Base-by-base conservation (phyloP, 306 rosid species). In the Pachyrhizus erosus region DNA sequence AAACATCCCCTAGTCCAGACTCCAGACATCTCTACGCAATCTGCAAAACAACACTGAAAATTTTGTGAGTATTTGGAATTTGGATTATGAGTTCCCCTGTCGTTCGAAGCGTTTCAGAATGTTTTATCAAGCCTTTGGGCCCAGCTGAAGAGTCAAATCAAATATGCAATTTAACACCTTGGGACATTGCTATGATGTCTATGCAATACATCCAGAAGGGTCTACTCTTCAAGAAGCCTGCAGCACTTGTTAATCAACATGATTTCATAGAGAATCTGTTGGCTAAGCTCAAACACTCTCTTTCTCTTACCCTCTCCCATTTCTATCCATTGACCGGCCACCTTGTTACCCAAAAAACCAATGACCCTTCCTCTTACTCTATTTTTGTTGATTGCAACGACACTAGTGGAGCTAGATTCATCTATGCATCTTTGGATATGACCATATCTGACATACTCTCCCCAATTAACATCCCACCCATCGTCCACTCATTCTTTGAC, bases 241-340 rank as follows among this genome's bases (percentile, higher is more conserved):
- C 81, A 11, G 17, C 69, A 1, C 9, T 12, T 1, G 1, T 3
- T 2, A 4, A 57, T 0, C 78, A n/a, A 29, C 64, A 71, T 3
- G 42, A 12, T 37, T 87, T 88, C 87, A 73, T 84, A 10, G 1
- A 69, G 0, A 3, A 73, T 51, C 84, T 92, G 1, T 61, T 90
- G 64, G 33, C 52, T 0, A 83, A 72, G 33, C 95, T 92, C n/a
- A 86, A 86, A 15, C 73, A 46, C 48, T 91, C 92, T 10, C 91
- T 94, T 11, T 89, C 97, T 1, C 31, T 83, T 1, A 39, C 92
- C 5, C 93, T 91, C 0, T 10, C 40, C 54, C 96, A 92, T 65
- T 94, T 91, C 89, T 86, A 90, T 70, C 97, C 97, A 3, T 87
- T 92, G 2, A 14, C 91, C 0, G 91, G 94, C 1, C 92, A 91